These are phyloP conservation scores for Neopestalotiopsis rosae DNA, from an alignment of 2,329 filamentous ascomycete genomes.

Conservation along the genomic window DNA sequence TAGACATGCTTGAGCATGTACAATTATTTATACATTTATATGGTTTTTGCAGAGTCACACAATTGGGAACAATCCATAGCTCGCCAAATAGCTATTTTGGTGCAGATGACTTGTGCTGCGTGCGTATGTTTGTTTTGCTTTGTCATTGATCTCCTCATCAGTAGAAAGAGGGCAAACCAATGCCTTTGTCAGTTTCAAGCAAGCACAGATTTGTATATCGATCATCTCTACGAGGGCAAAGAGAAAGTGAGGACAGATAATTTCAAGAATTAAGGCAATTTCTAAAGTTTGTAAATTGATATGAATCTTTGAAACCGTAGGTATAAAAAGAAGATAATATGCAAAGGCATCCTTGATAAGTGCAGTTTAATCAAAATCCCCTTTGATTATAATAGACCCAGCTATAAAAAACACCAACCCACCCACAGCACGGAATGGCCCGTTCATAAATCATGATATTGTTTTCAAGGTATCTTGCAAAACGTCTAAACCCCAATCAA, in stretches of 20 bases:
- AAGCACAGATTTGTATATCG: background rate
- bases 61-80: too few species aligned
- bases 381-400: background rate
- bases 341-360: background rate
- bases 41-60: too few species aligned
- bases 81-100: too few species aligned
- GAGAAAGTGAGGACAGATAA: background rate
- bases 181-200: too few species aligned
- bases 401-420: background rate
- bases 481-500: background rate
- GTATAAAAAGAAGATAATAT: background rate
- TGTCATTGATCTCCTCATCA: too few species aligned
- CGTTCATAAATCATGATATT: constrained; percentile 1
- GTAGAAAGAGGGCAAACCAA: too few species aligned
- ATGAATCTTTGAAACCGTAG: background rate
- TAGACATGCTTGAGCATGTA: too few species aligned
- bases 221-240: background rate
- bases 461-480: constrained; percentile 1
- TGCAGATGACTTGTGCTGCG: too few species aligned
- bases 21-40: too few species aligned
- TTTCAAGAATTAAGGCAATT: too few species aligned
- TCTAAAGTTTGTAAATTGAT: too few species aligned
- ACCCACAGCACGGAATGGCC: background rate
- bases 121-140: too few species aligned
- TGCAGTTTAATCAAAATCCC: background rate